These are phyloP conservation scores for Dothidotthia symphoricarpi DNA, from an alignment of 2,329 filamentous ascomycete genomes.

Conservation along the genomic window DNA sequence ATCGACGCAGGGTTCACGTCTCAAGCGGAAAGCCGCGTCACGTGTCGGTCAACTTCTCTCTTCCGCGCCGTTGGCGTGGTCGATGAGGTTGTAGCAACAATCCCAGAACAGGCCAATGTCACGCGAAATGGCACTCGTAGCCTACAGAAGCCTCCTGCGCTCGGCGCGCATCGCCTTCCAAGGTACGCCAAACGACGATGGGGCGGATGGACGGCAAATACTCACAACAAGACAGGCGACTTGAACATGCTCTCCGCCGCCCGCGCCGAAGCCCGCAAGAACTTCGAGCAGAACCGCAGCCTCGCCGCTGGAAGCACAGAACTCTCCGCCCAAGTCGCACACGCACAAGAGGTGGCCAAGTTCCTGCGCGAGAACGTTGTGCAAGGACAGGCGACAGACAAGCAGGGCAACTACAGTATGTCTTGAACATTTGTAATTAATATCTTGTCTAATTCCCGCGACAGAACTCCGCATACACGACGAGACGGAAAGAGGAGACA, in stretches of 20 bases:
- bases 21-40: conserved; percentile 19
- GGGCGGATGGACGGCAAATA: too few species aligned
- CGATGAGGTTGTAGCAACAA: conserved; percentile 1
- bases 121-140: conserved; percentile 62
- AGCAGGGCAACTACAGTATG: conserved; percentile 62
- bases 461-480: conserved; percentile 85
- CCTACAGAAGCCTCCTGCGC: conserved; percentile 79
- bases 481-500: conserved; percentile 87
- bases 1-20: conserved; percentile 24
- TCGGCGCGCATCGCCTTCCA: conserved; percentile 79
- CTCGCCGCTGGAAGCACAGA: conserved; percentile 60
- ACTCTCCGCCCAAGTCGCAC: conserved; percentile 63
- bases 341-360: conserved; percentile 78
- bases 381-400: conserved; percentile 64
- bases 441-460: conserved; percentile 11
- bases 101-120: conserved; percentile 14
- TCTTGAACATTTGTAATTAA: conserved; percentile 11
- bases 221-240: too few species aligned
- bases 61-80: conserved; percentile 9
- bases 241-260: conserved; percentile 66
- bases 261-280: conserved; percentile 66
- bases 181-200: conserved; percentile 63
- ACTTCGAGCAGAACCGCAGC: conserved; percentile 67
- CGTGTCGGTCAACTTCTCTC: conserved; percentile 22
- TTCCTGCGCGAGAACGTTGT: conserved; percentile 83